phyloP scores from a whole-genome alignment of 805 yeast species.

The Millerozyma acaciae region DNA sequence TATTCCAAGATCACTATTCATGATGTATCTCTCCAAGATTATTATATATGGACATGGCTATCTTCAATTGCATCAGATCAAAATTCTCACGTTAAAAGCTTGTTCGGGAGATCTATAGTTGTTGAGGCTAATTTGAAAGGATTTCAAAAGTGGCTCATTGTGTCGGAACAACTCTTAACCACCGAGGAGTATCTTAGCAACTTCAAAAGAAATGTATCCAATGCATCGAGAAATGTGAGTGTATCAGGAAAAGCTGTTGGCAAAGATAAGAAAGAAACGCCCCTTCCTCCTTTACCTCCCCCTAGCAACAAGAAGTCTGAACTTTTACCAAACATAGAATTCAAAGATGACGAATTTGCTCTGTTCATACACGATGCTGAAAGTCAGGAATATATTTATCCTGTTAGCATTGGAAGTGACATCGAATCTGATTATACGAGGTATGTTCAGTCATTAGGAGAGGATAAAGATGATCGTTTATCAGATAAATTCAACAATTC shows the following conservation, averaged over 20 bases:
- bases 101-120: conserved; percentile 79
- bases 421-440: conserved; percentile 20
- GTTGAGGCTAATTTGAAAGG: conserved; percentile 79
- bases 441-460: conserved; percentile 17
- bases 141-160: conserved; percentile 72
- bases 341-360: conserved; percentile 20
- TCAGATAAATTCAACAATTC: conserved; percentile 2
- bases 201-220: conserved; percentile 12
- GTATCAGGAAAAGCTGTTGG: conserved; percentile 7
- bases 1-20: conserved; percentile 41
- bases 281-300: conserved; percentile 24
- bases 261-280: conserved; percentile 15
- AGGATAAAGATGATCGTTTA: conserved; percentile 12
- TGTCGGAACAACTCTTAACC: conserved; percentile 60
- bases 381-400: conserved; percentile 9
- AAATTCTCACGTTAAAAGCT: conserved; percentile 54
- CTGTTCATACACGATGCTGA: conserved; percentile 9
- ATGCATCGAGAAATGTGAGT: neutral
- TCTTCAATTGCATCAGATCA: conserved; percentile 74
- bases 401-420: conserved; percentile 8
- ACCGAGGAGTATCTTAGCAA: conserved; percentile 29
- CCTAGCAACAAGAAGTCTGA: conserved; percentile 14
- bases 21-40: conserved; percentile 75
- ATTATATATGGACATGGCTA: conserved; percentile 90
- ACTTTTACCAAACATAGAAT: conserved; percentile 6